Conservation (phyloP, 2,329 filamentous ascomycete species). For the Colletotrichum godetiae region DNA sequence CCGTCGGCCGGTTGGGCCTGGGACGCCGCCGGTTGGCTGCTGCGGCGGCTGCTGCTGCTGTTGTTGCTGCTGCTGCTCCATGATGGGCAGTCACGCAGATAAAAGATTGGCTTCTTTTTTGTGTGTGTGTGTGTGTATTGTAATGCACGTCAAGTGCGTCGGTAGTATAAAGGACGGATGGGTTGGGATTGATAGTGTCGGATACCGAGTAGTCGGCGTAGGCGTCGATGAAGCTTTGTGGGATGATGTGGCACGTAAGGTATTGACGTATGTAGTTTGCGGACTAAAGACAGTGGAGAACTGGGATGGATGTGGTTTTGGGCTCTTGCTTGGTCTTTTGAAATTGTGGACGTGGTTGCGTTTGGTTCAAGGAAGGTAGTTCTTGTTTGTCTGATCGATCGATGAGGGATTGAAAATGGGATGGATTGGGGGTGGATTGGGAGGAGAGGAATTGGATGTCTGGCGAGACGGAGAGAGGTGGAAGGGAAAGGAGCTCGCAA, state of each 20-base stretch:
- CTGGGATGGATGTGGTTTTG: constrained; percentile 36
- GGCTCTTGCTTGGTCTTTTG: constrained; percentile 27
- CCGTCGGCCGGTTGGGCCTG: constrained; percentile 85
- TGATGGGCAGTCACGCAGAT: constrained; percentile 57
- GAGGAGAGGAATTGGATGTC: constrained; percentile 26
- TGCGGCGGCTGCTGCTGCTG: constrained; percentile 54
- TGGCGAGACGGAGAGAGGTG: constrained; percentile 33
- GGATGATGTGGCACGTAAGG: constrained; percentile 36
- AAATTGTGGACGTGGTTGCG: constrained; percentile 26
- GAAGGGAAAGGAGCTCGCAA: constrained; percentile 37
- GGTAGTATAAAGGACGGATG: constrained; percentile 5
- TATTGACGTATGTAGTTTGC: constrained; percentile 35
- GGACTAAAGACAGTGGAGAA: constrained; percentile 37
- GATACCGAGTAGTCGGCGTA: constrained; percentile 32
- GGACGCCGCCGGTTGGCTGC: constrained; percentile 66
- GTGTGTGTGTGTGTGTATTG: not conserved
- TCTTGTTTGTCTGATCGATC: constrained; percentile 29
- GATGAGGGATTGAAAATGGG: constrained; percentile 32
- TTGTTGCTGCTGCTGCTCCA: constrained; percentile 62
- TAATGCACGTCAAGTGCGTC: constrained; percentile 59
- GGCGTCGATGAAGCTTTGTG: constrained; percentile 30
- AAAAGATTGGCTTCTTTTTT: constrained; percentile 25
- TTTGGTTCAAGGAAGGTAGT: constrained; percentile 32
- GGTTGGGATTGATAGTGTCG: constrained; percentile 14
- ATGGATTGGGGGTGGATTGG: constrained; percentile 12